Conservation (phyloP, 2,329 filamentous ascomycete genomes). For the Fusarium foetens region DNA sequence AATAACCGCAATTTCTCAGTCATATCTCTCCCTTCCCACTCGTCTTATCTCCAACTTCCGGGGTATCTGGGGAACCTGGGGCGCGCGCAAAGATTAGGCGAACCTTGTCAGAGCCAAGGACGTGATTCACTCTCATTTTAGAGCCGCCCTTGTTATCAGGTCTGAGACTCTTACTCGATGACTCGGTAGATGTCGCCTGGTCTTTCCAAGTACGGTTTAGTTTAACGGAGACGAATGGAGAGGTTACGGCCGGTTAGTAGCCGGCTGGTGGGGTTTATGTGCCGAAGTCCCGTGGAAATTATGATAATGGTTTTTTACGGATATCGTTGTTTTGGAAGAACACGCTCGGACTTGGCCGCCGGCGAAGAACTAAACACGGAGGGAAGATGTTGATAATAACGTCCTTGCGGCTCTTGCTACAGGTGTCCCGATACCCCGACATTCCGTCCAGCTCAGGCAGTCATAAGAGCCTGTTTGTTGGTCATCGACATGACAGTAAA, state of each 20-base stretch:
- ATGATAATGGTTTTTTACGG: not conserved
- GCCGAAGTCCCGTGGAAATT: constrained; percentile 13
- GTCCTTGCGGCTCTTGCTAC: not conserved
- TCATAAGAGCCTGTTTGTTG: no score
- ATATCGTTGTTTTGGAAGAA: not conserved
- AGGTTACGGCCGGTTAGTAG: constrained; percentile 4
- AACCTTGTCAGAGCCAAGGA: not conserved
- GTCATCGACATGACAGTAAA: fast-evolving
- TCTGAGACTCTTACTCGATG: not conserved
- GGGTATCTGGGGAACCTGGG: constrained; percentile 29
- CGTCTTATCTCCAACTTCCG: constrained; percentile 21
- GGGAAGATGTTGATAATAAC: not conserved
- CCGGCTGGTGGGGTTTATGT: constrained; percentile 2
- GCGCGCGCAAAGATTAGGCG: not conserved
- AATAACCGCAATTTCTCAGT: constrained; percentile 4
- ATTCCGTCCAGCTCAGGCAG: not conserved
- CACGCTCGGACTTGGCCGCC: not conserved
- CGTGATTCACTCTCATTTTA: not conserved
- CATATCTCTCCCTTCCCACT: not conserved
- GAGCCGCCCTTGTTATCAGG: not conserved
- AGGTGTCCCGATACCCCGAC: fast-evolving
- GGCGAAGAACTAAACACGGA: not conserved
- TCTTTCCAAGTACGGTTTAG: constrained; percentile 13
- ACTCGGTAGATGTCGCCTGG: constrained; percentile 5
- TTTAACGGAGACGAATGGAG: not conserved